A percentile compares a stretch with the other conserved stretches of the same genome.
Evolutionary conservation across 2,329 filamentous ascomycete species (phyloP).

Genomic region (Rhynchosporium graminicola): DNA sequence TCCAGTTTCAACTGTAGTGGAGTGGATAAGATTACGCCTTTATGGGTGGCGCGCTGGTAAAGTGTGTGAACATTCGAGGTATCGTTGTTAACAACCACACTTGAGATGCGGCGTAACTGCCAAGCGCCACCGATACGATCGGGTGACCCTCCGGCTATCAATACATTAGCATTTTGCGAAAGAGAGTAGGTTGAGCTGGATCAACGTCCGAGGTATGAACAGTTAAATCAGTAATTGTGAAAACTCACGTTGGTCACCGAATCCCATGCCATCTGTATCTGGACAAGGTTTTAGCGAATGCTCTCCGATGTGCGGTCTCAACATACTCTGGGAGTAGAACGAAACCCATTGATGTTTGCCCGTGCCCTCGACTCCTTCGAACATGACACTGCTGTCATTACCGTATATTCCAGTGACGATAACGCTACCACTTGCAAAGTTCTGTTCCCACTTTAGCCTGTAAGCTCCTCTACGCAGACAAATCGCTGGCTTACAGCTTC

Average conservation of each 20-base stretch:
- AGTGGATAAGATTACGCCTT: slow-evolving; percentile 60
- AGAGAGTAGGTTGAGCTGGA: neutral
- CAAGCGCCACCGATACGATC: slow-evolving; percentile 61
- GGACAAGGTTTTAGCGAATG: neutral
- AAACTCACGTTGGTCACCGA: slow-evolving; percentile 21
- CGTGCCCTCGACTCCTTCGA: slow-evolving; percentile 17
- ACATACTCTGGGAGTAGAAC: slow-evolving; percentile 20
- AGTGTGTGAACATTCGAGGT: slow-evolving; percentile 51
- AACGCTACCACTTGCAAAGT: slow-evolving; percentile 18
- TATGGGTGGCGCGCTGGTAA: slow-evolving; percentile 57
- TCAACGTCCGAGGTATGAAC: neutral
- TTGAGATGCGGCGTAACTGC: slow-evolving; percentile 60
- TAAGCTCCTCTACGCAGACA: too few species aligned
- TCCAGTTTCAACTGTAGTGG: slow-evolving; percentile 55
- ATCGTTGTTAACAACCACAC: slow-evolving; percentile 58
- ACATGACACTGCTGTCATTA: slow-evolving; percentile 19
- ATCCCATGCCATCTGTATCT: slow-evolving; percentile 19
- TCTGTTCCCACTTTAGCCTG: neutral
- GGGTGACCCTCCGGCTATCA: slow-evolving; percentile 51
- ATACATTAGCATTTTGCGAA: slow-evolving; percentile 7
- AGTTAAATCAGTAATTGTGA: neutral
- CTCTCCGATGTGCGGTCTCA: neutral
- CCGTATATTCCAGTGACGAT: slow-evolving; percentile 20
- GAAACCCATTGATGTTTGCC: slow-evolving; percentile 23
- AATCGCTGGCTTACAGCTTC: slow-evolving; percentile 53